Evolutionary conservation across 306 rosid species (phyloP), one percentile per base, ranked within the genome.

Genomic region (Chamaecrista fasciculata): DNA sequence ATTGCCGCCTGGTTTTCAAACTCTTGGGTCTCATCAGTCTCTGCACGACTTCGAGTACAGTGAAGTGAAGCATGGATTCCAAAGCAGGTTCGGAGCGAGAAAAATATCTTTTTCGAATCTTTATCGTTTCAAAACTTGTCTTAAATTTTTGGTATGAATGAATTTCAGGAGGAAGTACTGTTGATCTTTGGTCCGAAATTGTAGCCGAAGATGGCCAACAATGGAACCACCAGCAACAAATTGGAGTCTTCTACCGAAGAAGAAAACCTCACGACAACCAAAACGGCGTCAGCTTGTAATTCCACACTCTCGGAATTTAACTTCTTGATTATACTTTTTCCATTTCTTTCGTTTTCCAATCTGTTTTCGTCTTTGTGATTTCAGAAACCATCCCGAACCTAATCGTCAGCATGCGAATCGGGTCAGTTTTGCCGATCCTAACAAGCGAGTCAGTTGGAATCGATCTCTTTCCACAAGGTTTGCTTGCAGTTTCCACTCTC

Each of bases 391-490:
- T 2, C 3, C 79, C 36, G 69, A 74, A 68, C 46, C 74, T 2
- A 48, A 25, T 48, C 69, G 69, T 6, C 73, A 42, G 33, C 64
- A 23, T 36, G 77, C 60, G 31, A 70, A 23, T 51, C 82, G 96
- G 60, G 77, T 48, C 26, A 88, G 92, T 76, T 72, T 94, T 58
- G 95, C 69, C 24, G 79, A 83, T 12, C 91, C 78, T 1, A 70
- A 19, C 55, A 86, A 87, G 62, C 77, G 97, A 72, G 82, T 87
- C 60, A 90, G 97, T 81, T 94, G 99, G 97, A 91, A 80, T 36
- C 95, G 98, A 18, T 70, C 89, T 29, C 98, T 94, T 44, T 94
- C 97, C 23, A 81, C 88, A 75, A 90, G 98, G 98, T 90, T 68
- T 26, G 21, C 10, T 66, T 67, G 39, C 44, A 40, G 25, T 40